phyloP scores from a whole-genome alignment of 2,329 filamentous ascomycete genomes.

The Aspergillus flavus region DNA sequence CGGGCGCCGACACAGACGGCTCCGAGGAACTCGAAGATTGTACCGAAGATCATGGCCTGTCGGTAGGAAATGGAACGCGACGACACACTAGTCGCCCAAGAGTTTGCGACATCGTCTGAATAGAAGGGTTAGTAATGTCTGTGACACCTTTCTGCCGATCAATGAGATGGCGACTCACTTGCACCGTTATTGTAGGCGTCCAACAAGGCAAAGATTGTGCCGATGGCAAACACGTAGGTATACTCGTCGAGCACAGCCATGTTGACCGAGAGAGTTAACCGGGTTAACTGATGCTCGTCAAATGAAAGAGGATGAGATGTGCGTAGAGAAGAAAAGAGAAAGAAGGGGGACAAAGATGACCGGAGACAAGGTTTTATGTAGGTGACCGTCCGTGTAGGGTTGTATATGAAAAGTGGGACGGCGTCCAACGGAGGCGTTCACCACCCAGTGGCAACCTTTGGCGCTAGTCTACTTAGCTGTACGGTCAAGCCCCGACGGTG shows the following conservation, averaged over 20 bases:
- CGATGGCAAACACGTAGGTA: constrained; percentile 73
- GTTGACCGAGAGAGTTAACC: constrained; percentile 32
- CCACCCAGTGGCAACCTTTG: not conserved
- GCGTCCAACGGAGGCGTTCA: not conserved
- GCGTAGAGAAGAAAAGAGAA: not conserved
- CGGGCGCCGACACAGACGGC: constrained; percentile 68
- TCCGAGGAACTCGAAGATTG: constrained; percentile 69
- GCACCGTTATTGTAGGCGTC: constrained; percentile 80
- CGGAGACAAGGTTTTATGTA: not conserved
- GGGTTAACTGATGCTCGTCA: not conserved
- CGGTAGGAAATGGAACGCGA: constrained; percentile 62
- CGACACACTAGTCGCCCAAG: constrained; percentile 79
- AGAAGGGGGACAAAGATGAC: not conserved
- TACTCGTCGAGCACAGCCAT: constrained; percentile 64
- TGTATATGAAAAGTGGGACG: constrained; percentile 1
- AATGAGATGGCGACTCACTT: constrained; percentile 55
- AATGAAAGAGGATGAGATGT: not conserved
- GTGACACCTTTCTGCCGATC: not conserved
- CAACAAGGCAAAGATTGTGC: constrained; percentile 74
- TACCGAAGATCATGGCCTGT: constrained; percentile 52
- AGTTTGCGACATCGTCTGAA: constrained; percentile 75
- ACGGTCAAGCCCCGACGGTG: not conserved
- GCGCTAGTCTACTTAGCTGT: not conserved
- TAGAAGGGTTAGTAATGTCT: not conserved
- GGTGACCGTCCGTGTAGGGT: not conserved